Evolutionary conservation across 2,329 filamentous ascomycete species (phyloP).

Genomic region (Colletotrichum limetticola): DNA sequence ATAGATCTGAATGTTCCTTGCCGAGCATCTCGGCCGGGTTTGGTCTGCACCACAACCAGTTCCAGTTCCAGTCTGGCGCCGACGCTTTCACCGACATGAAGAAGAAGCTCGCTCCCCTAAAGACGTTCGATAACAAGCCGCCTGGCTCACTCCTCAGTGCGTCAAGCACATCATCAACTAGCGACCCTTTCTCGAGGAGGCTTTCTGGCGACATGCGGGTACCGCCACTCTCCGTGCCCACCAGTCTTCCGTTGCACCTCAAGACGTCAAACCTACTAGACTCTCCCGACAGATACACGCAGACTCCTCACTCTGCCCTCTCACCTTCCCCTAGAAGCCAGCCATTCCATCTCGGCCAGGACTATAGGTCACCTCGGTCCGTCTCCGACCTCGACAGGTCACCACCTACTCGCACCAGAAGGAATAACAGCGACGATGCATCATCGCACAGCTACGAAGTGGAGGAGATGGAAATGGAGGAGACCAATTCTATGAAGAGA

Average conservation of each 20-base stretch:
- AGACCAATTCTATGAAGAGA: conserved; percentile 60
- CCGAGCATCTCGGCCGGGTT: conserved; percentile 51
- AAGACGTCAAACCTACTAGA: conserved; percentile 52
- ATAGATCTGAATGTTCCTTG: conserved; percentile 55
- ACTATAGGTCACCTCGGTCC: conserved; percentile 58
- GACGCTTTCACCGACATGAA: conserved; percentile 63
- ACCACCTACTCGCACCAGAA: conserved; percentile 54
- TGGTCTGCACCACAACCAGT: conserved; percentile 61
- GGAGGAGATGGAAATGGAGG: conserved; percentile 63
- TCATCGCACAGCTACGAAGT: conserved; percentile 56
- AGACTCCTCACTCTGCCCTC: conserved; percentile 60
- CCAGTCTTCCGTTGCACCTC: conserved; percentile 46
- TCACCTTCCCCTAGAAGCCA: conserved; percentile 54
- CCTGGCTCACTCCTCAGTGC: conserved; percentile 55
- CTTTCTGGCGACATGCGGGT: conserved; percentile 51
- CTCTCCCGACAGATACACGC: conserved; percentile 54
- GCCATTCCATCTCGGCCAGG: conserved; percentile 47
- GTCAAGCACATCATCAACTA: conserved; percentile 44
- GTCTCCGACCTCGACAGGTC: conserved; percentile 59
- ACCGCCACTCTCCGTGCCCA: conserved; percentile 59
- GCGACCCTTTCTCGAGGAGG: conserved; percentile 49
- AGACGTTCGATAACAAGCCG: conserved; percentile 55
- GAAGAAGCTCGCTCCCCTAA: conserved; percentile 64
- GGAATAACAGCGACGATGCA: conserved; percentile 65
- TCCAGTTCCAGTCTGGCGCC: conserved; percentile 57